Evolutionary conservation across 106 monocot species (phyloP).

Genomic region (Dioscorea alata): DNA sequence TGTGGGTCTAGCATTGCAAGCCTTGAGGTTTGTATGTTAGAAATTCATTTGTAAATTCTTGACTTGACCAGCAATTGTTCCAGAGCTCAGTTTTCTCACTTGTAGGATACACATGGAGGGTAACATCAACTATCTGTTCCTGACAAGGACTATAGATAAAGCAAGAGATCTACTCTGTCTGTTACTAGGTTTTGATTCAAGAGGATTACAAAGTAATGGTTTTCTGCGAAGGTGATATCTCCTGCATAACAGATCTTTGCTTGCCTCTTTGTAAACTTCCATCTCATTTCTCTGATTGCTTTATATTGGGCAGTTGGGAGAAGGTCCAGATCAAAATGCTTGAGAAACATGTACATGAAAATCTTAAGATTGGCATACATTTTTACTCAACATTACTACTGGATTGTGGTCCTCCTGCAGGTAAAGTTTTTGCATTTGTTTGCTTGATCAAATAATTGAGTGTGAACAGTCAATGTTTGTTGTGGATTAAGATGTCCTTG

Average conservation of each 20-base stretch:
- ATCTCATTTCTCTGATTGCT: conserved; percentile 7
- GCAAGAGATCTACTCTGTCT: conserved; percentile 42
- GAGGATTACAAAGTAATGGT: conserved; percentile 11
- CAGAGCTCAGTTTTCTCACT: background rate
- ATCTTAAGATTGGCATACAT: conserved; percentile 36
- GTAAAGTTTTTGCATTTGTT: conserved; percentile 17
- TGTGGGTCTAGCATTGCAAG: conserved; percentile 58
- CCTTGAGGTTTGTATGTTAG: conserved; percentile 42
- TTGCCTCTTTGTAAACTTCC: background rate
- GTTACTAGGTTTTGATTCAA: conserved; percentile 25
- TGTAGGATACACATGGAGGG: conserved; percentile 45
- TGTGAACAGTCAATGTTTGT: too few species aligned
- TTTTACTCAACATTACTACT: conserved; percentile 57
- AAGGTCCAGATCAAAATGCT: conserved; percentile 60
- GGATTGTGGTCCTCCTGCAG: conserved; percentile 36
- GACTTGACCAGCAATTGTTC: background rate
- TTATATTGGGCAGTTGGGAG: conserved; percentile 70
- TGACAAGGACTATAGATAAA: conserved; percentile 34
- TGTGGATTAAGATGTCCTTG: too few species aligned
- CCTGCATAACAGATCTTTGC: background rate
- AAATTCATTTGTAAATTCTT: background rate
- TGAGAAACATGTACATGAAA: conserved; percentile 45
- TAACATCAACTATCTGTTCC: conserved; percentile 42
- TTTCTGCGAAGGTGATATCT: conserved; percentile 39
- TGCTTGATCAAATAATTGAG: too few species aligned